Evolutionary conservation across 768 basidiomycete genomes (phyloP), one percentile per base, ranked within the genome.

Genomic region (Termitomyces sp.): DNA sequence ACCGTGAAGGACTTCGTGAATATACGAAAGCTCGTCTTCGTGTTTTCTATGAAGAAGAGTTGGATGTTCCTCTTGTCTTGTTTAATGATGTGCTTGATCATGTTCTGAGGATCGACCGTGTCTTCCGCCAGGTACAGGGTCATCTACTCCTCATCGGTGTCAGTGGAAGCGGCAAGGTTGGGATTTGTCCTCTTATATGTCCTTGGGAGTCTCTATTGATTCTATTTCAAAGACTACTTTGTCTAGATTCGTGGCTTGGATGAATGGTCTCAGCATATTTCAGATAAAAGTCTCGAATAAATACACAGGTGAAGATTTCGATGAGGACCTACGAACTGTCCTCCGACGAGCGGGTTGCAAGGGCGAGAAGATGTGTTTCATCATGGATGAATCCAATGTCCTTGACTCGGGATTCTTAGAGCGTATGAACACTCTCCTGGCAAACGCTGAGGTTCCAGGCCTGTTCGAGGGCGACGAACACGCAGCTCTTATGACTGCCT

Each of bases 381-480:
- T 99, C 76, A 98, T 99, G 97, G 97, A 99, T 71, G 97, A 99
- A 71, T 98, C 97, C 4, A 98, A 99, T 66, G 97, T 98, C 13
- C 87, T 98, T 33, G 97, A 99, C 70, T 96, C 97, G 13, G 97
- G 97, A 47, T 99, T 99, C 81, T 75, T 99, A 62, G 97, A 99
- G 70, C 86, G 97, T n/a, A 98, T 99, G 96, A 99, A 99, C 71
- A 99, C 97, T 0, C 83, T 99, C 14, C 82, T 99, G 16, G 97
- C 97, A 42, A 99, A 99, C 66, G 97, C 97, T n/a, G 97, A 99
- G 71, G 95, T 99, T n/a, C 97, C 97, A 0, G 97, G 97, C 72
- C 81, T 99, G n/a, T 99, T 99, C 69, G 97, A 99, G 73, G 97
- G 97, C n/a, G 97, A 99, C 66, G 97, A 99, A 69, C 89, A 98